Conservation (phyloP, 2,329 filamentous ascomycete species). For the Tolypocladium inflatum region DNA sequence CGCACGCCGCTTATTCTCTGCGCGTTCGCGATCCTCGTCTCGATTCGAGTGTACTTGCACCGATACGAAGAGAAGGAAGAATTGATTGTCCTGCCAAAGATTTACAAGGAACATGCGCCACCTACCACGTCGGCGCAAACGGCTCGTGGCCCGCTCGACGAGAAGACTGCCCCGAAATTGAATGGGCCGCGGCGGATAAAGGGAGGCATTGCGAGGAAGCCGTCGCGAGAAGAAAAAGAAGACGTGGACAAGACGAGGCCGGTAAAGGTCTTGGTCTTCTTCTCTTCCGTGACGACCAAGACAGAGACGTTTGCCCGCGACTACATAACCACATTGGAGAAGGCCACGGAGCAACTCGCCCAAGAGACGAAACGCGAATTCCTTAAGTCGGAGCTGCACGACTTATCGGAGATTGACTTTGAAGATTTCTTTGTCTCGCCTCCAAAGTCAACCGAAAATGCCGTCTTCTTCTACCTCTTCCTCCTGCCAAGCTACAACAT, state of each 20-base stretch:
- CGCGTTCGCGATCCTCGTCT: slow-evolving; percentile 25
- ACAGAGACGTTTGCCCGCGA: slow-evolving; percentile 65
- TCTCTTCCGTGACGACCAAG: slow-evolving; percentile 76
- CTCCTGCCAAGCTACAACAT: slow-evolving; percentile 91
- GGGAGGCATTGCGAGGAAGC: slow-evolving; percentile 26
- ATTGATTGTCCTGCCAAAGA: slow-evolving; percentile 26
- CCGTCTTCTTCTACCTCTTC: slow-evolving; percentile 71
- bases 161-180: slow-evolving; percentile 19
- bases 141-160: slow-evolving; percentile 7
- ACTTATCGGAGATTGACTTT: slow-evolving; percentile 80
- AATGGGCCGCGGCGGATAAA: slow-evolving; percentile 41
- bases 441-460: slow-evolving; percentile 48
- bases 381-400: slow-evolving; percentile 54
- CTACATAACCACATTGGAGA: slow-evolving; percentile 47
- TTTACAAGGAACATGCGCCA: slow-evolving; percentile 14
- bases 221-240: slow-evolving; percentile 13
- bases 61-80: slow-evolving; percentile 21
- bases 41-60: slow-evolving; percentile 33
- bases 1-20: slow-evolving; percentile 34
- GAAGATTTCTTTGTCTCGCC: slow-evolving; percentile 84
- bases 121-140: slow-evolving; percentile 2
- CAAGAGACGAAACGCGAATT: slow-evolving; percentile 27
- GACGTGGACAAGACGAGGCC: slow-evolving; percentile 26
- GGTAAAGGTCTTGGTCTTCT: slow-evolving; percentile 75
- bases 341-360: slow-evolving; percentile 40